A percentile compares a stretch with the other conserved stretches of the same genome.
phyloP scores from a whole-genome alignment of 306 rosid species.

The Acacia crassicarpa region DNA sequence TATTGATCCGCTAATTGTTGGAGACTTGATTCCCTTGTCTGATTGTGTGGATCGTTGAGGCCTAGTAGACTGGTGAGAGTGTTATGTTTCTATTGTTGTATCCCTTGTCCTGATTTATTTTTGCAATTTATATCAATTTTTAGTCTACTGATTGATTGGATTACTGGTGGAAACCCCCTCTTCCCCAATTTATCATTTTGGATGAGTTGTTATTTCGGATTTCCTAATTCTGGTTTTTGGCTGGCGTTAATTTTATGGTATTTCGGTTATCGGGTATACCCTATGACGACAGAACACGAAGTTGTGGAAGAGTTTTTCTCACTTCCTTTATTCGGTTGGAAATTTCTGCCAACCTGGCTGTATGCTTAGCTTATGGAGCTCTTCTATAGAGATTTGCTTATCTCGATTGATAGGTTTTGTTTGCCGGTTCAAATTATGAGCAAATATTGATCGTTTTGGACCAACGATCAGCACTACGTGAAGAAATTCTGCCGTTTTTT shows the following conservation, averaged over 20 bases:
- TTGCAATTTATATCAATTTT: not conserved
- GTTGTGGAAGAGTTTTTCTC: constrained; percentile 16
- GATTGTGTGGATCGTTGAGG: constrained; percentile 9
- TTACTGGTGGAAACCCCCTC: not conserved
- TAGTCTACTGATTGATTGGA: not conserved
- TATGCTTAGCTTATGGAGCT: constrained; percentile 15
- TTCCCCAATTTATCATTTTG: constrained; percentile 14
- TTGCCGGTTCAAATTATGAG: constrained; percentile 11
- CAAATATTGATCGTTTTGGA: not conserved
- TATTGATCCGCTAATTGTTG: not conserved
- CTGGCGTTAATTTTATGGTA: constrained; percentile 19
- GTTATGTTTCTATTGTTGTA: constrained; percentile 2
- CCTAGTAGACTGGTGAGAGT: constrained; percentile 25
- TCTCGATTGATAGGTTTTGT: constrained; percentile 16
- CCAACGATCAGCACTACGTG: not conserved
- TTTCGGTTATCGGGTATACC: not conserved
- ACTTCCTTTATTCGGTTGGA: not conserved
- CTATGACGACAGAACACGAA: not conserved
- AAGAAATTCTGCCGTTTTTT: not conserved
- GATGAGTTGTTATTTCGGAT: not conserved
- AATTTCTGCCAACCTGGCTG: not conserved
- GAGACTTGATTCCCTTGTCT: constrained; percentile 12
- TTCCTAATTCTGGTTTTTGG: not conserved
- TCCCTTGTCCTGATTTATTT: not conserved
- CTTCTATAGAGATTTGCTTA: not conserved